A percentile compares a stretch with the other conserved stretches of the same genome.
Evolutionary conservation across 441 rosid genomes (phyloP).

Genomic region (Euphorbia corollata): DNA sequence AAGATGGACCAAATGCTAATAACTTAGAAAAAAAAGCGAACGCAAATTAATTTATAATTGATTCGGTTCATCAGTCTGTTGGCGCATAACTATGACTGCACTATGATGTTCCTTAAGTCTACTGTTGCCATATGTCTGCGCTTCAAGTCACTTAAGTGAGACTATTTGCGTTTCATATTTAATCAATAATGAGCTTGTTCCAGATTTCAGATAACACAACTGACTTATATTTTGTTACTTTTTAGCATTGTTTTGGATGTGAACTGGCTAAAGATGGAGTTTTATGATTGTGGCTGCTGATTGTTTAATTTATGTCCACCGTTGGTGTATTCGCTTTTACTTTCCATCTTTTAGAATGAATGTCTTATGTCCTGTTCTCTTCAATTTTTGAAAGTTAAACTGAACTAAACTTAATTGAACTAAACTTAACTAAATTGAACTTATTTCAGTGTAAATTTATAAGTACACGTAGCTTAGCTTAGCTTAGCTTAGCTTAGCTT

Average conservation of each 20-base stretch:
- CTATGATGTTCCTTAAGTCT: background rate
- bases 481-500: too few species aligned
- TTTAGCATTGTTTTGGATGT: constrained; percentile 6
- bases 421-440: too few species aligned
- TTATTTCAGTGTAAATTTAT: too few species aligned
- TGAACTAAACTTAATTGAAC: too few species aligned
- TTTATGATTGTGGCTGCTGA: background rate
- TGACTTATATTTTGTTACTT: background rate
- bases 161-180: background rate
- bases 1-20: background rate
- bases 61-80: background rate
- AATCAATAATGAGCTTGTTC: background rate
- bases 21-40: too few species aligned
- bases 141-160: background rate
- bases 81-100: background rate
- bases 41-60: too few species aligned
- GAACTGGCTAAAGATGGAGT: background rate
- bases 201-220: background rate
- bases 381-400: too few species aligned
- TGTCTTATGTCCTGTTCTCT: too few species aligned
- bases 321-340: constrained; percentile 1
- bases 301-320: background rate
- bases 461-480: too few species aligned
- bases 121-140: background rate
- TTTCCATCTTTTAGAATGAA: background rate